Evolutionary conservation across 108 stramenopile genomes (phyloP), one percentile per base, ranked within the genome.

Genomic region (Conticribra guillardii): DNA sequence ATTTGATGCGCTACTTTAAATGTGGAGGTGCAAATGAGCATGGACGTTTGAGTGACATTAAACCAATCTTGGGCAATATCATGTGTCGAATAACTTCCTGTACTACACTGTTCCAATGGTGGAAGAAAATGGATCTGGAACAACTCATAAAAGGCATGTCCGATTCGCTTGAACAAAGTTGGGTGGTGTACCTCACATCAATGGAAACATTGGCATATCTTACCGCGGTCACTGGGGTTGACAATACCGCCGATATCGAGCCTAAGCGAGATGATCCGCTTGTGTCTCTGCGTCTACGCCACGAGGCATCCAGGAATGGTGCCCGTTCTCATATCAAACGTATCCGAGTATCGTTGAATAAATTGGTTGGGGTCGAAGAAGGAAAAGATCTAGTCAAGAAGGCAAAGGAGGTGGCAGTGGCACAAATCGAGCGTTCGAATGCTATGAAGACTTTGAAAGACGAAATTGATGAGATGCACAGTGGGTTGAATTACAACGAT

Each of bases 121-220:
- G 77, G 77, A 79, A 79, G 56, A 8, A 21, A 1, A 46, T 32
- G 48, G 77, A 79, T 22, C 65, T 73, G 30, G 49, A 56, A 5
- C 14, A 67, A 22, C 65, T 79, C 1, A 15, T 73, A 0, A 67
- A 34, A 2, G 60, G 53, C 24, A 63, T 79, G 1, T 37, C 55
- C 44, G 60, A 19, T 18, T 65, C 67, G 54, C 52, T 73, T 27
- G 71, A 79, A n/a, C 77, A 79, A 60, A 73, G 77, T 48, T 79
- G 77, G 77, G 58, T 60, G 0, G 56, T 73, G 16, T 79, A 73
- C 51, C 45, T 79, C 23, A 71, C 72, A 2, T 73, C 72, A 47
- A 60, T 58, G 31, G 66, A 79, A 22, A 47, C 69, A 14, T 23
- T 79, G 15, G 30, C 41, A 17, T 67, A 79, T 24, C 33, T 79